phyloP scores from a whole-genome alignment of 805 yeast genomes.

The Lipomyces sp. region DNA sequence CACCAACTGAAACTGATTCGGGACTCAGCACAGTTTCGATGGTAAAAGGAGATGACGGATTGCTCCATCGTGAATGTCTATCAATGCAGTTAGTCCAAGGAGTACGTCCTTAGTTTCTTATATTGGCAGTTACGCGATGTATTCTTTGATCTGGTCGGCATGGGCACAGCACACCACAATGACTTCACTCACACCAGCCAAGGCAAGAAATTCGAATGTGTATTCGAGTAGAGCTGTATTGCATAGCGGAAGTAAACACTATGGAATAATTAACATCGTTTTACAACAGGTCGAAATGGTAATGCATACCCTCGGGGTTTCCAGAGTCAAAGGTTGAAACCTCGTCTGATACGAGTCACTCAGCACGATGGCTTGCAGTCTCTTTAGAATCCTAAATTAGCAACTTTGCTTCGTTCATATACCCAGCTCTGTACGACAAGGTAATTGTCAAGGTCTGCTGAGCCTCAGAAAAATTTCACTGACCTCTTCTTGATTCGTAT shows the following conservation, averaged over 20 bases:
- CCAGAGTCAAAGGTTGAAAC: conserved; percentile 88
- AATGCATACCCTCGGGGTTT: conserved; percentile 66
- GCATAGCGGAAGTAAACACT: conserved; percentile 86
- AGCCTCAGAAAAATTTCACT: background rate
- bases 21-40: conserved; percentile 79
- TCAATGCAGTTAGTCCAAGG: background rate
- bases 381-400: conserved; percentile 43
- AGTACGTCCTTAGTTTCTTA: background rate
- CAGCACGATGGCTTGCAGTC: conserved; percentile 91
- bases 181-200: conserved; percentile 87
- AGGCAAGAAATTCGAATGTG: conserved; percentile 90
- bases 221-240: conserved; percentile 93
- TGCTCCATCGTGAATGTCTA: conserved; percentile 47
- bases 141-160: conserved; percentile 83
- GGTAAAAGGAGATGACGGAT: conserved; percentile 72
- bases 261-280: background rate
- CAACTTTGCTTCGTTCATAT: background rate
- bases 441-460: background rate
- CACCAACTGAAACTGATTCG: conserved; percentile 92
- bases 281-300: background rate
- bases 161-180: conserved; percentile 88
- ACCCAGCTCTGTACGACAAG: background rate
- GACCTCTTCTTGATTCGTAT: conserved; percentile 24
- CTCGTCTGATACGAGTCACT: conserved; percentile 92
- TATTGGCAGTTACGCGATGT: conserved; percentile 56